Evolutionary conservation across 306 rosid genomes (phyloP).

Genomic region (Macrotyloma uniflorum): DNA sequence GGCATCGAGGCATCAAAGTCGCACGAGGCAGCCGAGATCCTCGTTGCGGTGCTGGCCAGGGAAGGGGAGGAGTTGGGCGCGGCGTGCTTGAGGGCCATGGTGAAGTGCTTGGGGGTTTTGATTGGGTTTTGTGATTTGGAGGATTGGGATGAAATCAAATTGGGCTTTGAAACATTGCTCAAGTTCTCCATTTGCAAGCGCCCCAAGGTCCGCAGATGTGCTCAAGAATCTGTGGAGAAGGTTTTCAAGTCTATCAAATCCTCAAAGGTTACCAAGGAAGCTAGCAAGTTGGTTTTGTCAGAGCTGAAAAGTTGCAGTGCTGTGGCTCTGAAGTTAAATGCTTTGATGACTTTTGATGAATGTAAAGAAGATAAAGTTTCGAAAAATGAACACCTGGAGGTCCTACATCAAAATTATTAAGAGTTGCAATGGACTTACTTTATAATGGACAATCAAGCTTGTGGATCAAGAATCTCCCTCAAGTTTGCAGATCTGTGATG

Average conservation of each 20-base stretch:
- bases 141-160: conserved; percentile 70
- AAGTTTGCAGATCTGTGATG: conserved; percentile 68
- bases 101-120: conserved; percentile 81
- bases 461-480: conserved; percentile 66
- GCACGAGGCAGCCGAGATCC: conserved; percentile 50
- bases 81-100: conserved; percentile 64
- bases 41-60: conserved; percentile 50
- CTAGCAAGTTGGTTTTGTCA: conserved; percentile 77
- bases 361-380: conserved; percentile 43
- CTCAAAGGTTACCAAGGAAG: conserved; percentile 60
- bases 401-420: conserved; percentile 71
- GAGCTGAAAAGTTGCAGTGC: conserved; percentile 65
- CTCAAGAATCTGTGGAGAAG: conserved; percentile 79
- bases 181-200: conserved; percentile 77
- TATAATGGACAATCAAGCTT: conserved; percentile 52
- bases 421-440: conserved; percentile 57
- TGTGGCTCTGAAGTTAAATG: conserved; percentile 49
- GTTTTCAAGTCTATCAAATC: conserved; percentile 59
- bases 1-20: conserved; percentile 55
- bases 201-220: conserved; percentile 93
- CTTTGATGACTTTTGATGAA: conserved; percentile 42
- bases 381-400: conserved; percentile 62
- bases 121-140: conserved; percentile 80
- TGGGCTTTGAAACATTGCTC: conserved; percentile 71
- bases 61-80: conserved; percentile 58